phyloP scores from a whole-genome alignment of 495 filamentous ascomycete genomes.

The Parathielavia appendiculata region DNA sequence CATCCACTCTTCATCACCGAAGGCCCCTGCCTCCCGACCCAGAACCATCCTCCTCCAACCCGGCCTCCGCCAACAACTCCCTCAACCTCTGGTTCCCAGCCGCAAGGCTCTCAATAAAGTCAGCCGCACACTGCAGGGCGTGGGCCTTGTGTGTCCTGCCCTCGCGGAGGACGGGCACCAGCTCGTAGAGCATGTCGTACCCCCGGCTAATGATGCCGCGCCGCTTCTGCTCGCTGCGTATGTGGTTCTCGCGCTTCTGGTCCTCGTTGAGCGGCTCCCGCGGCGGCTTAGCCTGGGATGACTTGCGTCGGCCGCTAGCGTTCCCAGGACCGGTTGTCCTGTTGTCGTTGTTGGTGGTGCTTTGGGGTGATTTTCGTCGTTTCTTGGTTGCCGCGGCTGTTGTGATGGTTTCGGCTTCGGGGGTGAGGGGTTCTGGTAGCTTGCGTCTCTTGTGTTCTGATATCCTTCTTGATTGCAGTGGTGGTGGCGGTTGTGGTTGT shows the following conservation, averaged over 20 bases:
- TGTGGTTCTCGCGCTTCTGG: constrained; percentile 84
- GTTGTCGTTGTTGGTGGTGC: not conserved
- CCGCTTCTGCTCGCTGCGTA: constrained; percentile 81
- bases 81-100: constrained; percentile 57
- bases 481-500: not conserved
- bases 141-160: constrained; percentile 75
- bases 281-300: constrained; percentile 37
- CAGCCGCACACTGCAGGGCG: constrained; percentile 63
- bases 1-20: no score
- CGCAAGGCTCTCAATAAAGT: constrained; percentile 68
- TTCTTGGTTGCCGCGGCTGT: not conserved
- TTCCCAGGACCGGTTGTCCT: not conserved
- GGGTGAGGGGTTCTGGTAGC: not conserved
- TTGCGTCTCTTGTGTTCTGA: not conserved
- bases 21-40: no score
- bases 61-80: constrained; percentile 31
- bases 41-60: constrained; percentile 10
- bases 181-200: constrained; percentile 63
- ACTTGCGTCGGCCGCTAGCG: constrained; percentile 8
- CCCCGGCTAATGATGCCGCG: constrained; percentile 71
- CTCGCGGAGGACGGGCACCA: constrained; percentile 66
- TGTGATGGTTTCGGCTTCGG: not conserved
- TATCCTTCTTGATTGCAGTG: not conserved
- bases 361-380: not conserved
- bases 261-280: constrained; percentile 78